Evolutionary conservation across 1,284 basidiomycete species (phyloP), one percentile per base, ranked within the genome.

Genomic region (Pisolithus thermaeus): DNA sequence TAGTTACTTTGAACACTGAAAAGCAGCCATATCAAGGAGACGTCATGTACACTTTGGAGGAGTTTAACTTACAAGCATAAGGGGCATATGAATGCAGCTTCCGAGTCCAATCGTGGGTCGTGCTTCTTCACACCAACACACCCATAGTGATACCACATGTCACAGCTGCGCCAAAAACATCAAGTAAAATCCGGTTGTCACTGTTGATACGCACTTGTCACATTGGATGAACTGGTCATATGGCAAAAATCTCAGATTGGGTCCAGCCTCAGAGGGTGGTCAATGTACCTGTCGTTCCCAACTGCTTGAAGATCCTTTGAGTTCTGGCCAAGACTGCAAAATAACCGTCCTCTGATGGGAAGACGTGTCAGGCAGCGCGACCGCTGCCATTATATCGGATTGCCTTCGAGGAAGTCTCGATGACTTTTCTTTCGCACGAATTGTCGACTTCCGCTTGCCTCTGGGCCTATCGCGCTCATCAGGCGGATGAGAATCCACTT

Each of bases 111-210:
- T 18, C 67, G 58, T 7, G 57, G 53, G 49, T 72, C 69, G 1
- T 47, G 60, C 11, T 49, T n/a, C 20, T 27, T 7, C 35, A 70
- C 43, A 7, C 57, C 69, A 32, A 62, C 64, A 48, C 71, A 72
- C 5, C 59, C 68, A 49, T 61, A 66, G 40, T 71, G 71, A 39
- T 63, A 71, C 70, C 68, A 72, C 41, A 50, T 51, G 9, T 70
- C 61, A 46, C 71, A 71, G 8, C 70, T 72, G 11, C 22, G 36
- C 37, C 25, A 3, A 27, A 53, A 41, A 39, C 20, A 40, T 32
- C 4, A 46, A 35, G 30, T 25, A n/a, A 11, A 2, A 27, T 7
- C 8, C 30, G 27, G 12, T 18, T 9, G 1, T 4, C 23, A n/a
- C 14, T 12, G 35, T 18, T 3, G 8, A 6, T 18, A 58, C 67